Evolutionary conservation across 805 yeast species (phyloP), one percentile per base, ranked within the genome.

Genomic region (Wickerhamomyces mucosus): DNA sequence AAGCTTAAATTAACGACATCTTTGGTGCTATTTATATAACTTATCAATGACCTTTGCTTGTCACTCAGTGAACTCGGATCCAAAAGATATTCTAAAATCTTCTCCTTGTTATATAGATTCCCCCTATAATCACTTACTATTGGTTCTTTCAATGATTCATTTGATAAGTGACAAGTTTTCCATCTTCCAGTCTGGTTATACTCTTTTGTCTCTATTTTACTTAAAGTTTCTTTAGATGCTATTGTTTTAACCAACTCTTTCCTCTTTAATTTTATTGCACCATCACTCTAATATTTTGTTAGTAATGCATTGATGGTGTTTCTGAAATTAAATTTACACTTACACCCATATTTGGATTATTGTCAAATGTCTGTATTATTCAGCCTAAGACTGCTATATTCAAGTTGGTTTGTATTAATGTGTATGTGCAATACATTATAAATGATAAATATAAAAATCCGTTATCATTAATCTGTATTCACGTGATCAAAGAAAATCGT

Each of bases 61-160:
- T 34, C 43, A 25, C 40, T 35, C 29, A 52, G 42, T 20, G 44
- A 44, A 16, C 55, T 57, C 23, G 50, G 50, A 10, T 59, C 55
- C 3, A 80, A 40, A 5, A 85, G 48, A 48, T 66, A 62, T 43
- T 78, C 78, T 6, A 85, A 45, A 0, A 81, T 50, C 18, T 75
- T 54, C 35, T 75, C 81, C 38, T 80, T 81, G 40, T 77, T 71
- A 51, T 67, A 80, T 5, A 85, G 45, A 19, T 60, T 49, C 0
- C 96, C 96, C 30, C 57, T 57, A 47, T 63, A 76, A 52, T 85
- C 95, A 21, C 83, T 68, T 2, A 79, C 78, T 2, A 82, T 56
- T 0, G 78, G 79, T 5, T 45, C 45, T n/a, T 43, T 39, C 14
- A 83, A 59, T 42, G 40, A 62, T 35, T 50, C 62, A 26, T 45